Base-by-base conservation (phyloP, 2,329 filamentous ascomycete genomes). In the Fusarium redolens region DNA sequence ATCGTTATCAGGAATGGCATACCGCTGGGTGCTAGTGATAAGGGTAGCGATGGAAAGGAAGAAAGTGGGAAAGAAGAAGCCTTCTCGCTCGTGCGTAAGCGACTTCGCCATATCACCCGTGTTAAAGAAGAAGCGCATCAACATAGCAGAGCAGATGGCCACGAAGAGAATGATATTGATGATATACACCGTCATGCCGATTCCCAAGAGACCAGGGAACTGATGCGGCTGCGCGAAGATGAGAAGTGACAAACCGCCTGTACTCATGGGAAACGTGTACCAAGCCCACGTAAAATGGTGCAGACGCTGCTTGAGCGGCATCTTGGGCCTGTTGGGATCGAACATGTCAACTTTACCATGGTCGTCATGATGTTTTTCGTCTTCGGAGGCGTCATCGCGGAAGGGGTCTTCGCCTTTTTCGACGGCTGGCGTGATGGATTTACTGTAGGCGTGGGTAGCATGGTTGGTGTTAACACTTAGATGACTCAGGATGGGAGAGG, bases 261-360 rank as follows among this genome's bases (percentile, higher is more conserved):
- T 60, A 4, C 45, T 52, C 57, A 60, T 60, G 1, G 57, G 57
- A 4, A 60, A 43, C 10, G 57, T 60, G 7, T 52, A 60, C 45
- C 45, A 54, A 11, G 57, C 57, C 45, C 48, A 60, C 3, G 57
- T 60, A n/a, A 60, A 60, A 4, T 60, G 57, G n/a, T 60, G 57
- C 5, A 60, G 57, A 20, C 57, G 37, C 17, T 60, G 45, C 11
- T 60, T 60, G 15, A 60, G 13, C 7, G 57, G 35, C 57, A 60
- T 60, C n/a, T 60, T 60, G n/a, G 57, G 57, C 31, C 57, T 45
- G n/a, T 60, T 60, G 17, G 57, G 45, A 47, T 60, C 57, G 57
- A 60, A 60, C 57, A 60, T 60, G 14, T 60, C 57, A 17, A 52
- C 44, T 2, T 50, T 37, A 14, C 52, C 17, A 18, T 60, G 30